Conservation (phyloP, 306 rosid genomes). For the Chamaecrista fasciculata region DNA sequence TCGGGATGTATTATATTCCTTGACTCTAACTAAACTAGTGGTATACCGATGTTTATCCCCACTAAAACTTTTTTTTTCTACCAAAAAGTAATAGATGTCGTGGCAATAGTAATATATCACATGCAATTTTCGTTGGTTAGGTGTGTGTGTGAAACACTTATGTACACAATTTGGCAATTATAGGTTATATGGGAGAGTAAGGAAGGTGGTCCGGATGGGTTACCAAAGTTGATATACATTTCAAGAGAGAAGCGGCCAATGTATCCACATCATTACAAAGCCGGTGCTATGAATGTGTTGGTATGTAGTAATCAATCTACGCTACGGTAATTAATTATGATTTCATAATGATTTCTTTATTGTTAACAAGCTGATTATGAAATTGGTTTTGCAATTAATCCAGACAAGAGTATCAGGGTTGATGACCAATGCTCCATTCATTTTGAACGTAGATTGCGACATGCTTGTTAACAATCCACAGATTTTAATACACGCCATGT, state of each 20-base stretch:
- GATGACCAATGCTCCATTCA: constrained; percentile 73
- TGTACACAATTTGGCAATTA: too few relatives aligned
- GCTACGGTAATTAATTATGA: too few relatives aligned
- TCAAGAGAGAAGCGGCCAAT: constrained; percentile 64
- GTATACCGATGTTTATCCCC: too few relatives aligned
- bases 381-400: background rate
- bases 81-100: too few relatives aligned
- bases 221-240: constrained; percentile 60
- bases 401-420: constrained; percentile 65
- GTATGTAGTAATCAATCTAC: constrained; percentile 34
- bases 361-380: too few relatives aligned
- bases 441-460: constrained; percentile 69
- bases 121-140: too few relatives aligned
- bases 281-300: constrained; percentile 73
- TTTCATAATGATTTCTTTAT: too few relatives aligned
- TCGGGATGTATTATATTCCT: too few relatives aligned
- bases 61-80: too few relatives aligned
- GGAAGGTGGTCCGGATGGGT: constrained; percentile 34
- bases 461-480: constrained; percentile 64
- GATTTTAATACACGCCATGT: constrained; percentile 39
- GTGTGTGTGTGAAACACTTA: too few relatives aligned
- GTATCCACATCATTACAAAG: constrained; percentile 61
- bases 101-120: too few relatives aligned
- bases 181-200: constrained; percentile 65
- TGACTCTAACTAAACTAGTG: too few relatives aligned